These are phyloP conservation scores for Metarhizium brunneum DNA, from an alignment of 2,329 filamentous ascomycete species.

Conservation along the genomic window DNA sequence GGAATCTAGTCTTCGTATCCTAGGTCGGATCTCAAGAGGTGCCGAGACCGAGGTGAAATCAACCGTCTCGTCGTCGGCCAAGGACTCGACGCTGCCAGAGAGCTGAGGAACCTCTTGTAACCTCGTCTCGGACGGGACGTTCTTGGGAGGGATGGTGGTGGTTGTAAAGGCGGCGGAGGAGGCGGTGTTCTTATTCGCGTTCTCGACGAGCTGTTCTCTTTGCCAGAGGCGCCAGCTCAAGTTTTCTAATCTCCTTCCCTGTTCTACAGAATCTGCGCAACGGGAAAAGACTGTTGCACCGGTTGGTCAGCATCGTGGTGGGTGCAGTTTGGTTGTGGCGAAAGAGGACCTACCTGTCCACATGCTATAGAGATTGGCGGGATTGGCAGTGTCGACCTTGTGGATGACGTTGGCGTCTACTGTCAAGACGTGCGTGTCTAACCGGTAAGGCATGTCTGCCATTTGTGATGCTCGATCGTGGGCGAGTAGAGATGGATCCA, in stretches of 20 bases:
- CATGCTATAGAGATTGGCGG: slow-evolving; percentile 91
- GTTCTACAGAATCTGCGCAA: slow-evolving; percentile 87
- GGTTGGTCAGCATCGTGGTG: slow-evolving; percentile 20
- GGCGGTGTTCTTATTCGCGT: slow-evolving; percentile 45
- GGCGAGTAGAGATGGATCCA: slow-evolving; percentile 21
- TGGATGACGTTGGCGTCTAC: slow-evolving; percentile 88
- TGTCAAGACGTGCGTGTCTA: slow-evolving; percentile 79
- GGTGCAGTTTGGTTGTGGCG: neutral
- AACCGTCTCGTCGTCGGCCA: slow-evolving; percentile 57
- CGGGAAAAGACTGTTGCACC: slow-evolving; percentile 69
- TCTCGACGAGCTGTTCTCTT: slow-evolving; percentile 70
- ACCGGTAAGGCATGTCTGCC: slow-evolving; percentile 66
- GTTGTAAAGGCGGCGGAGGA: slow-evolving; percentile 26
- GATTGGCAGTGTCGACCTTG: slow-evolving; percentile 87
- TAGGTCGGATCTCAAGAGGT: slow-evolving; percentile 55
- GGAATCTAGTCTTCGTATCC: slow-evolving; percentile 63
- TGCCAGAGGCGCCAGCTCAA: slow-evolving; percentile 95
- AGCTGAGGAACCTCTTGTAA: slow-evolving; percentile 57
- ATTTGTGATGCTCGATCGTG: slow-evolving; percentile 23
- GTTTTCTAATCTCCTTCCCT: slow-evolving; percentile 88
- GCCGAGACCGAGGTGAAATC: slow-evolving; percentile 47
- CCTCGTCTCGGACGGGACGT: slow-evolving; percentile 34
- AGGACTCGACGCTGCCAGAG: slow-evolving; percentile 69
- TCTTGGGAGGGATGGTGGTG: slow-evolving; percentile 36
- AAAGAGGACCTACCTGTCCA: slow-evolving; percentile 69